Base-by-base conservation (phyloP, 129 eudicot genomes). In the Heracleum sosnowskyi region DNA sequence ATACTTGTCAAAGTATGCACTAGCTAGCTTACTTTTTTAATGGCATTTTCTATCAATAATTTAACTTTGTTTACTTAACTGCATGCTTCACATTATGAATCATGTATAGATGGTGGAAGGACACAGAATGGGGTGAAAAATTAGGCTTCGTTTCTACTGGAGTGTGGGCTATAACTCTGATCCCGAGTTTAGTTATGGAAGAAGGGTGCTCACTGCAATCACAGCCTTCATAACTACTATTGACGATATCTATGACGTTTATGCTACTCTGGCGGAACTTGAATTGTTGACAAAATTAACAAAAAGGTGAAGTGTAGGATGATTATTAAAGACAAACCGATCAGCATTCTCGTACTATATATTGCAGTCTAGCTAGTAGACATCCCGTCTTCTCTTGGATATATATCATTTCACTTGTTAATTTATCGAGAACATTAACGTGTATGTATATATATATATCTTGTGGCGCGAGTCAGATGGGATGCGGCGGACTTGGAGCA, bases 181-280 rank as follows among this genome's bases (percentile, higher is more conserved):
- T 34, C 89, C 91, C 0, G 18, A 41, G 3, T 83, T 85, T 40
- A 53, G 55, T 18, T 2, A 4, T 11, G 82, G 72, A 78, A 88
- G 91, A 53, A 83, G 55, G 53, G 62, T 73, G 11, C 6, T 77
- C 49, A 79, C 82, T 36, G 79, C 83, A 71, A 49, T 76, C 41
- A 75, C 60, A 11, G 69, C 82, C 57, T 24, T 85, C 10, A 72
- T 81, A n/a, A 77, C 87, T 6, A 80, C 82, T 2, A 82, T 85
- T 22, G 91, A 88, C 47, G 91, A 88, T 82, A 63, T 80, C 68
- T 88, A 88, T 71, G 91, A 88, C 77, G 84, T 84, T 3, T 85
- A 71, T 51, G 89, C 89, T 49, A 83, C 86, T 10, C 60, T 83
- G 31, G 81, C 79, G 10, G 91, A 88, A 41, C 84, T 85, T 60